Conservation (phyloP, 306 rosid species). For the Mimosa bimucronata region DNA sequence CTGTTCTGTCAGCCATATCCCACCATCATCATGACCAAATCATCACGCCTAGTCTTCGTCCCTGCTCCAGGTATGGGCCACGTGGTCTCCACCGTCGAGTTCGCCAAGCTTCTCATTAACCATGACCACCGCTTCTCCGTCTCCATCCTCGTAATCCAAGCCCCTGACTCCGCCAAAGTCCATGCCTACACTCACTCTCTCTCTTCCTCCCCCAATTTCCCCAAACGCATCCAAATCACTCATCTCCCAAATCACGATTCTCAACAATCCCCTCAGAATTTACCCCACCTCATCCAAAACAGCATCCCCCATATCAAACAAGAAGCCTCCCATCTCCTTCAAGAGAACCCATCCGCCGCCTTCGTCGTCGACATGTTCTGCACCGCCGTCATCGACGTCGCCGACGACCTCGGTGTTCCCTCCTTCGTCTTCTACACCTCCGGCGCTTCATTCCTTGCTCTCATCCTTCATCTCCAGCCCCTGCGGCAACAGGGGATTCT, state of each 20-base stretch:
- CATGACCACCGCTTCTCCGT: slow-evolving; percentile 40
- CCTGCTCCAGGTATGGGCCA: slow-evolving; percentile 46
- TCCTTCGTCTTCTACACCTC: slow-evolving; percentile 46
- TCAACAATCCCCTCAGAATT: neutral
- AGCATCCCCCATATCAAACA: slow-evolving; percentile 18
- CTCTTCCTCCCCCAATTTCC: neutral
- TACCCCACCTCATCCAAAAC: neutral
- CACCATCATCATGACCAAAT: too few species aligned
- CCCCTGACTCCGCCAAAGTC: neutral
- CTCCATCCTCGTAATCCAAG: slow-evolving; percentile 39
- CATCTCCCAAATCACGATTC: neutral
- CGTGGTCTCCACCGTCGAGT: slow-evolving; percentile 35
- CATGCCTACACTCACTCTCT: slow-evolving; percentile 15
- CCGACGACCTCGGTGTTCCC: slow-evolving; percentile 47
- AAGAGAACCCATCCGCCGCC: slow-evolving; percentile 29
- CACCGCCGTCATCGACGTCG: slow-evolving; percentile 43
- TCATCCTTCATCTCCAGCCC: slow-evolving; percentile 32
- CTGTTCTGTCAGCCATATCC: too few species aligned
- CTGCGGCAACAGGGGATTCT: slow-evolving; percentile 26
- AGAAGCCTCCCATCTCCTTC: neutral
- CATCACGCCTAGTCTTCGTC: slow-evolving; percentile 41
- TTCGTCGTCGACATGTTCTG: slow-evolving; percentile 55
- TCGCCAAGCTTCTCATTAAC: slow-evolving; percentile 44
- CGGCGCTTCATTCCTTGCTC: slow-evolving; percentile 28
- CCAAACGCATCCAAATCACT: slow-evolving; percentile 29